These are phyloP conservation scores for Cercospora canescens DNA, from an alignment of 2,329 filamentous ascomycete species.

Conservation along the genomic window DNA sequence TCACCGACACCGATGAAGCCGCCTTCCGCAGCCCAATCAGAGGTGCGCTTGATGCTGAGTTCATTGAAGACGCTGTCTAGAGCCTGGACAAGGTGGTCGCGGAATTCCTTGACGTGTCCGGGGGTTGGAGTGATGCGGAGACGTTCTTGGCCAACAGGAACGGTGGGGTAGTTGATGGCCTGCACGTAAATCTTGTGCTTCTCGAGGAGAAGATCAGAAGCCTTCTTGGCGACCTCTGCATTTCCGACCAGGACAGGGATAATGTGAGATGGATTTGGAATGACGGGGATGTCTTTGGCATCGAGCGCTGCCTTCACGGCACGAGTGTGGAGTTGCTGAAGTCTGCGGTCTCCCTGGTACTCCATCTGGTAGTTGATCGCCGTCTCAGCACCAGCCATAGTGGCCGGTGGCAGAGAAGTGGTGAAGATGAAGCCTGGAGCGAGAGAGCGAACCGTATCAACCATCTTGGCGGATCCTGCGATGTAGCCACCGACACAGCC, in stretches of 20 bases:
- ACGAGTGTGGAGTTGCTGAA: constrained; percentile 95
- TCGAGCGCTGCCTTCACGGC: constrained; percentile 85
- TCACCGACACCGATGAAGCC: constrained; percentile 95
- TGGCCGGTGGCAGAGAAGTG: constrained; percentile 90
- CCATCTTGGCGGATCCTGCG: constrained; percentile 79
- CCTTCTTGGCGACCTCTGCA: constrained; percentile 86
- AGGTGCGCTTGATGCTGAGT: constrained; percentile 87
- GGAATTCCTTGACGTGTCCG: constrained; percentile 81
- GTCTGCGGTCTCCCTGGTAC: constrained; percentile 79
- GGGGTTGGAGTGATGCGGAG: constrained; percentile 95
- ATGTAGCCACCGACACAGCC: constrained; percentile 98
- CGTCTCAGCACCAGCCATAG: constrained; percentile 89
- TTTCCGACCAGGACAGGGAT: constrained; percentile 92
- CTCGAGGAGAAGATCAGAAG: constrained; percentile 86
- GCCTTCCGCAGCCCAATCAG: constrained; percentile 85
- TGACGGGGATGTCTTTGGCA: constrained; percentile 85
- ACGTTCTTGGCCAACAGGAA: constrained; percentile 95
- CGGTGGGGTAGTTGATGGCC: constrained; percentile 98
- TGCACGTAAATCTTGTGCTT: constrained; percentile 96
- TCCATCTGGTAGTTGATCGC: constrained; percentile 93
- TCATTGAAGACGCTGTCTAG: constrained; percentile 86
- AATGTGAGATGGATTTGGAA: constrained; percentile 96
- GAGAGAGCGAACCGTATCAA: constrained; percentile 90
- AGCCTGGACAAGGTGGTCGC: constrained; percentile 80
- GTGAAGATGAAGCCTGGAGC: constrained; percentile 99